Evolutionary conservation across 805 yeast species (phyloP), one percentile per base, ranked within the genome.

Genomic region (Blastobotrys terrestris): DNA sequence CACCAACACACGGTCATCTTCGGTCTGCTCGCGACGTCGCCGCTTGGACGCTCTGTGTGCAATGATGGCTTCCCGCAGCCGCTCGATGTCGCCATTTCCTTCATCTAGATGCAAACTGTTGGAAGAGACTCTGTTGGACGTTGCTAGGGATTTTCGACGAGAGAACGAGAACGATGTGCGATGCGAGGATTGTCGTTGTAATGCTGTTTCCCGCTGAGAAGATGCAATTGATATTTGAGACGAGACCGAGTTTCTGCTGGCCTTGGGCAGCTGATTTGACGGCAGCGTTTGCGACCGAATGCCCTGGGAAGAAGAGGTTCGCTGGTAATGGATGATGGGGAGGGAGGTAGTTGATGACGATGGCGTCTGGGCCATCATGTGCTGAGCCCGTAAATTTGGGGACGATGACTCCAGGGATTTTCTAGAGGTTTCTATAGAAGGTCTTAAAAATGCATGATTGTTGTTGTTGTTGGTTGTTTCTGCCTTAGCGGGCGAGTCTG

Each of bases 1-100:
- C 11, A 87, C 83, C 44, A 84, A 67, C 2, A 84, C 91, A 46
- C 67, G 65, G 51, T 67, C 70, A 50, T 68, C 72, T 53, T 72
- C 75, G 22, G 63, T 56, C 43, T 58, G 56, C 52, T 64, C 65
- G 6, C 63, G 50, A 26, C 64, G 49, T 46, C 60, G 58, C 44
- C 57, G 51, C 50, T 64, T 67, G 44, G 49, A 53, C 49, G 62
- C 69, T 35, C 68, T 58, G 57, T 60, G 64, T 2, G 66, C 68
- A 3, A 63, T 52, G 39, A 67, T 65, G 19, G 64, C 62, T 39
- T 65, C 67, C 41, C 63, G 56, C 56, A 61, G 55, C 31, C 67
- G 60, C 41, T 60, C 60, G 21, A 60, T 57, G 46, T 65, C 70
- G 19, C 43, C 55, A 14, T 48, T 45, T 39, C 47, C 42, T 14